These are phyloP conservation scores for Alisma plantagoaquatica DNA, from an alignment of 106 monocot species.

Conservation along the genomic window DNA sequence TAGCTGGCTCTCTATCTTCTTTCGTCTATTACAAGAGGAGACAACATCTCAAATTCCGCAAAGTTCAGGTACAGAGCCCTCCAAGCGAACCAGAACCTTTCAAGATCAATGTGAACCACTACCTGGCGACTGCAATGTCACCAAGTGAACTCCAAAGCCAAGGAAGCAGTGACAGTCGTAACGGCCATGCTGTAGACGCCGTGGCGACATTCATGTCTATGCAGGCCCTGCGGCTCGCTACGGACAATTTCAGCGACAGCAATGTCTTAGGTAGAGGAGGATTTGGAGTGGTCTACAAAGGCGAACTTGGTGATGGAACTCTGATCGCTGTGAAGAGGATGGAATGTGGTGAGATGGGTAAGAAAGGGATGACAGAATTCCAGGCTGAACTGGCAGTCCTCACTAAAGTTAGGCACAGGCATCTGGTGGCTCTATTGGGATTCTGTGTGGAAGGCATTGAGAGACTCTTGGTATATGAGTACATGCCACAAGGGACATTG, in stretches of 20 bases:
- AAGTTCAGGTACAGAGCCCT: not conserved
- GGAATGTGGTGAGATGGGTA: not conserved
- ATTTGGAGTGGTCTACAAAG: slow-evolving; percentile 65
- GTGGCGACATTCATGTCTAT: not conserved
- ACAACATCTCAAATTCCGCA: not conserved
- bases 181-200: not conserved
- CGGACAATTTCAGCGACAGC: slow-evolving; percentile 27
- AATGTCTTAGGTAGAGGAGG: slow-evolving; percentile 60
- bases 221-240: not conserved
- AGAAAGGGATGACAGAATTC: not conserved
- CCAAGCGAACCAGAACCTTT: not conserved
- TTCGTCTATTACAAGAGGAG: not conserved
- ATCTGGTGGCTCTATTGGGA: not conserved
- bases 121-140: not conserved
- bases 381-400: not conserved
- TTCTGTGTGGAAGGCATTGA: not conserved
- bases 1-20: not conserved
- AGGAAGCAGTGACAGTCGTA: not conserved
- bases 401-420: not conserved
- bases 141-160: not conserved
- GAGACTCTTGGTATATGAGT: not conserved
- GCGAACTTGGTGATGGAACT: slow-evolving; percentile 20
- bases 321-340: slow-evolving; percentile 1
- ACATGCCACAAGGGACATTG: too few relatives aligned
- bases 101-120: not conserved